These are phyloP conservation scores for Pseudozyma flocculosa DNA, from an alignment of 1,284 basidiomycete genomes.

Conservation along the genomic window DNA sequence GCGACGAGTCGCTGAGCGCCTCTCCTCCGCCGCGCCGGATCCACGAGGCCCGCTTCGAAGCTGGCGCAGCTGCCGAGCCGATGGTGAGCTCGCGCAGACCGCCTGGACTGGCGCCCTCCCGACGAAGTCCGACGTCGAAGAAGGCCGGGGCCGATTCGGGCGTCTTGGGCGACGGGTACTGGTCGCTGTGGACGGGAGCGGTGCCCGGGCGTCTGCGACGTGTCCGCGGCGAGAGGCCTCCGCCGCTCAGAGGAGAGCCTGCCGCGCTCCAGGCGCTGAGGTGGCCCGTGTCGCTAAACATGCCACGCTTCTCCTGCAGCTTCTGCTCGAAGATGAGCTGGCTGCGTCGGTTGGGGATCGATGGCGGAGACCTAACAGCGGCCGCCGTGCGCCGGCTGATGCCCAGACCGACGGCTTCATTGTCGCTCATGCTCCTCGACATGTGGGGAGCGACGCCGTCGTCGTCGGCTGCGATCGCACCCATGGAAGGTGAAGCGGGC, in stretches of 20 bases:
- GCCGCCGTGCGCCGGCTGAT: constrained; percentile 9
- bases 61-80: constrained; percentile 26
- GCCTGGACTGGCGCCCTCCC: neutral
- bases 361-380: too few species aligned
- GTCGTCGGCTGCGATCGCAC: neutral
- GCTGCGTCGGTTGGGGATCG: constrained; percentile 14
- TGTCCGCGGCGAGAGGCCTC: neutral
- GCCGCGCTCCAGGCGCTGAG: too few species aligned
- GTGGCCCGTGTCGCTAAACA: too few species aligned
- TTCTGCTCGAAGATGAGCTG: constrained; percentile 40
- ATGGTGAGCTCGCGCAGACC: constrained; percentile 22
- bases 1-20: constrained; percentile 23
- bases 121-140: constrained; percentile 2
- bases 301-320: constrained; percentile 3
- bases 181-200: constrained; percentile 8
- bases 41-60: constrained; percentile 30
- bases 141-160: constrained; percentile 10
- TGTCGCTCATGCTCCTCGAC: constrained; percentile 2
- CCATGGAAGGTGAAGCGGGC: too few species aligned
- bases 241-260: neutral
- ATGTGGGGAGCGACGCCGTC: neutral
- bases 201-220: constrained; percentile 14
- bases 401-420: constrained; percentile 3
- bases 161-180: constrained; percentile 4
- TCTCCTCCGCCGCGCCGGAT: constrained; percentile 14